A percentile compares a stretch with the other conserved stretches of the same genome.
Conservation (phyloP, 306 rosid species). For the Fragaria vesca region DNA sequence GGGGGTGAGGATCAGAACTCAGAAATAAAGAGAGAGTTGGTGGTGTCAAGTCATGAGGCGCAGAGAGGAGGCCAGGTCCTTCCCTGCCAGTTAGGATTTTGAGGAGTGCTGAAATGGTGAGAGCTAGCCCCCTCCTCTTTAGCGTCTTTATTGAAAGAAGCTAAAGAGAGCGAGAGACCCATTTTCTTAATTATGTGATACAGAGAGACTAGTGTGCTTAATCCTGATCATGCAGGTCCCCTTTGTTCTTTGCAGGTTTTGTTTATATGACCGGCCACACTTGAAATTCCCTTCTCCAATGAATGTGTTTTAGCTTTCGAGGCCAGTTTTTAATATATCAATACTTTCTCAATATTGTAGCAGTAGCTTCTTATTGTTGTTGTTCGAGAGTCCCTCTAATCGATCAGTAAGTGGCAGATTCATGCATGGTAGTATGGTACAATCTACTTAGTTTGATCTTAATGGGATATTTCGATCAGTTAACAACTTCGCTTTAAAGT, state of each 20-base stretch:
- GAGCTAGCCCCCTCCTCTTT: constrained; percentile 5
- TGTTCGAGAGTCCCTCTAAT: not conserved
- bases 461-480: too few species aligned
- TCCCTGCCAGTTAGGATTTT: constrained; percentile 20
- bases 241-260: constrained; percentile 18
- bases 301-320: not conserved
- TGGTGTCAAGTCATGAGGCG: constrained; percentile 65
- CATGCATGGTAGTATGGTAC: not conserved
- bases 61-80: constrained; percentile 21
- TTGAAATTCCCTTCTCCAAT: constrained; percentile 3
- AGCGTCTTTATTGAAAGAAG: constrained; percentile 62
- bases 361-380: not conserved
- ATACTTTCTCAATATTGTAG: not conserved
- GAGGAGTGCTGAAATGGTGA: not conserved
- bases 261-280: constrained; percentile 9
- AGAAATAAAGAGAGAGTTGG: constrained; percentile 27
- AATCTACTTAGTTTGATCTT: not conserved
- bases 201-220: constrained; percentile 1
- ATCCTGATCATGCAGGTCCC: constrained; percentile 6
- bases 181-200: constrained; percentile 46
- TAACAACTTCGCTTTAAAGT: too few species aligned
- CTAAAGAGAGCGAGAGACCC: constrained; percentile 39
- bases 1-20: constrained; percentile 32
- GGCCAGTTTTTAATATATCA: not conserved
- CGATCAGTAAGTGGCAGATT: not conserved